phyloP scores from a whole-genome alignment of 257 asterid species.

The Asclepias syriaca region DNA sequence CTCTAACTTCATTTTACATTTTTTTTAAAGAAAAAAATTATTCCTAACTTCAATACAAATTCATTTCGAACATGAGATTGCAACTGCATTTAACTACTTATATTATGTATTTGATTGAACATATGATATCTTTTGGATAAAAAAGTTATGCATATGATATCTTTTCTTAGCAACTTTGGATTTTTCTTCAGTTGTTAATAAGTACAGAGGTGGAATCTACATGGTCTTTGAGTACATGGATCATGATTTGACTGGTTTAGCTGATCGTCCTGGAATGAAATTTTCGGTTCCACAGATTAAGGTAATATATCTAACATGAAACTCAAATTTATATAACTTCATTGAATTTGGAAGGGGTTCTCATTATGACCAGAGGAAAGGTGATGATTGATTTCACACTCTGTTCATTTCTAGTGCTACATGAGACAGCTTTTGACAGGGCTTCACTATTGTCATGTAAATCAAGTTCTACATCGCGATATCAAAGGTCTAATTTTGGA shows the following conservation, averaged over 20 bases:
- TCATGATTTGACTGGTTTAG: slow-evolving; percentile 87
- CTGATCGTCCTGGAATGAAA: slow-evolving; percentile 90
- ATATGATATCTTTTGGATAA: background rate
- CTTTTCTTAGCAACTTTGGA: slow-evolving; percentile 3
- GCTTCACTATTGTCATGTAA: slow-evolving; percentile 91
- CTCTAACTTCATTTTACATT: background rate
- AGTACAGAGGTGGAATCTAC: slow-evolving; percentile 81
- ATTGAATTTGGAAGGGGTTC: slow-evolving; percentile 2
- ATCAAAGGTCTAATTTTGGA: slow-evolving; percentile 57
- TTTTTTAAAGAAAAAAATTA: background rate
- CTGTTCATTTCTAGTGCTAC: slow-evolving; percentile 60
- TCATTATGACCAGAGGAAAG: slow-evolving; percentile 1
- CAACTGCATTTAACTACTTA: background rate
- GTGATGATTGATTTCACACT: slow-evolving; percentile 31
- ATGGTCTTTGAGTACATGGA: slow-evolving; percentile 98
- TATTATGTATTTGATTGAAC: background rate
- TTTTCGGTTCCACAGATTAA: slow-evolving; percentile 79
- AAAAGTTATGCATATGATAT: background rate
- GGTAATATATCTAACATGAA: slow-evolving; percentile 33
- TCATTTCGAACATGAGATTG: background rate
- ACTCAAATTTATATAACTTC: slow-evolving; percentile 12
- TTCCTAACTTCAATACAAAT: background rate
- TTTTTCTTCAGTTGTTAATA: slow-evolving; percentile 61
- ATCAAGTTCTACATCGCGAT: slow-evolving; percentile 93
- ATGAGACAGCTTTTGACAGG: slow-evolving; percentile 91